Evolutionary conservation across 345 rosid species (phyloP), one percentile per base, ranked within the genome.

Genomic region (Stellera chamaejasme): DNA sequence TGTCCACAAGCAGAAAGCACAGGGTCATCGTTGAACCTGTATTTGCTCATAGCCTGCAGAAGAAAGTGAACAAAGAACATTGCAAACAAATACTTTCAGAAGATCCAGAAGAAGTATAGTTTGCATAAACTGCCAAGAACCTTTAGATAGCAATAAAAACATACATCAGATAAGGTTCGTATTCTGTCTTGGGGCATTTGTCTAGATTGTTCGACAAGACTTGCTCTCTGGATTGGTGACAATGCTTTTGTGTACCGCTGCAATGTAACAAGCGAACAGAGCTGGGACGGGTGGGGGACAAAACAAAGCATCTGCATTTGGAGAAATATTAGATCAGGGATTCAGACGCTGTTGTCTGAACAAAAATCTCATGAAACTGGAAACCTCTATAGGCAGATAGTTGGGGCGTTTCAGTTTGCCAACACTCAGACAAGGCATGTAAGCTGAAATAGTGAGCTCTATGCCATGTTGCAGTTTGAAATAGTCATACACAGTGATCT

Each of bases 231-330:
- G 75, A 45, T 45, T 3, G 69, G 64, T 52, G 98, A 80, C 56
- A 85, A 63, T 39, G 85, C 82, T 71, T 88, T 88, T 59, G 78
- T 85, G 63, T 88, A 92, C 10, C 93, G 87, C 76, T 92, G 98
- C 55, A 92, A 77, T 47, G 97, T 78, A 61, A 88, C 79, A 58
- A 93, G 91, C 45, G 71, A 67, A 67, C 97, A 86, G 53, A 89
- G 82, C 96, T 93, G 75, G 59, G 61, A 70, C 46, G 8, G 23
- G 23, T 4, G 39, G 39, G 56, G 52, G 26, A 23, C 11, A 5
- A 71, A 62, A 54, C 48, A 13, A 32, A 8, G 39, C 39, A 32
- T 32, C 39, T 1, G 39, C 39, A 32, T 32, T 32, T 32, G 39
- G 39, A 32, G 39, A 32, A 32, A 4, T 2, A 32, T 32, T 32